Percentiles rank a stretch among this genome's conserved stretches.
Conservation (phyloP, 1,139 yeast species). For the Barnettozyma hawaiiensis region DNA sequence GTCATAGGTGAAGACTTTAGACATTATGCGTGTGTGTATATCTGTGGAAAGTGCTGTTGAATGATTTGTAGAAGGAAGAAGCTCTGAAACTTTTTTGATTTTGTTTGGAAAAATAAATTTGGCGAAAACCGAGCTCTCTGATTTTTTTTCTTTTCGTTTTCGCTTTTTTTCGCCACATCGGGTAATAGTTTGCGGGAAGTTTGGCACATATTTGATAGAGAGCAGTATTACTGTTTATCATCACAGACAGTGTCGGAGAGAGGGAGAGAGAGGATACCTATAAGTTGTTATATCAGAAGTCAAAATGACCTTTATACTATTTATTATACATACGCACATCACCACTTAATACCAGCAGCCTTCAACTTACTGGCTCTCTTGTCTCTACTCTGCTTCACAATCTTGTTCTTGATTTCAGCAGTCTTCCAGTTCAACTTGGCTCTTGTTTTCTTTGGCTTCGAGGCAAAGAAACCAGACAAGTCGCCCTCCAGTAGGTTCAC, state of each 20-base stretch:
- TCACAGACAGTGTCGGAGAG: too few species aligned
- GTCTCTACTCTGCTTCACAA: not conserved
- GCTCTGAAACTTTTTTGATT: not conserved
- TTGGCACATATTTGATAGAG: too few species aligned
- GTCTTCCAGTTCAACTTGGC: slow-evolving; percentile 1
- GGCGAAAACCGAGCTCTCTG: not conserved
- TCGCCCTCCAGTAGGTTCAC: slow-evolving; percentile 52
- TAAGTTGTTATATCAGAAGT: too few species aligned
- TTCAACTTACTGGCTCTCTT: slow-evolving; percentile 1
- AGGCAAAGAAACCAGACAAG: slow-evolving; percentile 43
- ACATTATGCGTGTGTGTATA: slow-evolving; percentile 21
- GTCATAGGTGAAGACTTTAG: slow-evolving; percentile 49
- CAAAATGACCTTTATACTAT: not conserved
- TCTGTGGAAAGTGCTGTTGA: not conserved
- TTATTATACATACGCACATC: not conserved
- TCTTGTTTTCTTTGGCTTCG: slow-evolving; percentile 39
- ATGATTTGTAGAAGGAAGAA: too few species aligned
- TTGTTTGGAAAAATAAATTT: too few species aligned
- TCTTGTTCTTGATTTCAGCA: slow-evolving; percentile 3
- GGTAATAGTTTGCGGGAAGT: not conserved
- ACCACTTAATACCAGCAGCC: slow-evolving; percentile 6
- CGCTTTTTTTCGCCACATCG: not conserved
- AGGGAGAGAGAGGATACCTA: too few species aligned
- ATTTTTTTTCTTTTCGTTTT: too few species aligned
- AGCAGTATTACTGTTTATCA: too few species aligned